A percentile compares a stretch with the other conserved stretches of the same genome.
These are phyloP conservation scores for Microbotryum saponariae DNA, from an alignment of 1,284 basidiomycete genomes.

Conservation along the genomic window DNA sequence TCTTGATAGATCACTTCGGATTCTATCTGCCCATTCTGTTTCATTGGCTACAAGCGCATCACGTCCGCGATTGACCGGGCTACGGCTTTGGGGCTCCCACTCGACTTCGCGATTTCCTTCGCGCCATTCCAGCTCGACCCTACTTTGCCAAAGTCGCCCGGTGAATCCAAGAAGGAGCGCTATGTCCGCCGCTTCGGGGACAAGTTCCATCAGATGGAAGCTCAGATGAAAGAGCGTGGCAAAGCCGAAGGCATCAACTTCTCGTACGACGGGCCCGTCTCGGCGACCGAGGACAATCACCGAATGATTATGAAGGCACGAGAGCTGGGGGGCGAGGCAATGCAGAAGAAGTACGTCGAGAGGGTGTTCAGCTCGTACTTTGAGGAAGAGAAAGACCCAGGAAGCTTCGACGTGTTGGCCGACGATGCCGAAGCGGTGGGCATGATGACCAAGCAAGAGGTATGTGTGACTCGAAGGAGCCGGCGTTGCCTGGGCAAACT, in stretches of 20 bases:
- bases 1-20: neutral
- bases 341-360: constrained; percentile 55
- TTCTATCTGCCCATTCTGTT: constrained; percentile 30
- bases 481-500: neutral
- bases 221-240: constrained; percentile 46
- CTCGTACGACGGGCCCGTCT: constrained; percentile 53
- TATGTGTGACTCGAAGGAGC: constrained; percentile 33
- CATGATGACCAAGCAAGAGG: constrained; percentile 58
- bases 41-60: constrained; percentile 61
- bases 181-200: constrained; percentile 52
- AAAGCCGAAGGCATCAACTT: constrained; percentile 57
- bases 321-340: constrained; percentile 55
- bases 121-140: constrained; percentile 59
- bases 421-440: constrained; percentile 54
- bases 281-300: constrained; percentile 61
- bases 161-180: constrained; percentile 48
- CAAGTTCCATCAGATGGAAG: constrained; percentile 30
- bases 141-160: constrained; percentile 47
- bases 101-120: constrained; percentile 63
- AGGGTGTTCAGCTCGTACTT: constrained; percentile 59
- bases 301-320: constrained; percentile 65
- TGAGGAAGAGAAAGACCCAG: constrained; percentile 53
- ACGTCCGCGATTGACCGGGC: constrained; percentile 52
- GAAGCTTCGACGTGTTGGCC: constrained; percentile 49
- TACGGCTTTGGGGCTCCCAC: constrained; percentile 54